Percentiles rank a stretch among this genome's conserved stretches.
These are phyloP conservation scores for Amanita subjunquillea DNA, from an alignment of 768 basidiomycete genomes.

Conservation along the genomic window DNA sequence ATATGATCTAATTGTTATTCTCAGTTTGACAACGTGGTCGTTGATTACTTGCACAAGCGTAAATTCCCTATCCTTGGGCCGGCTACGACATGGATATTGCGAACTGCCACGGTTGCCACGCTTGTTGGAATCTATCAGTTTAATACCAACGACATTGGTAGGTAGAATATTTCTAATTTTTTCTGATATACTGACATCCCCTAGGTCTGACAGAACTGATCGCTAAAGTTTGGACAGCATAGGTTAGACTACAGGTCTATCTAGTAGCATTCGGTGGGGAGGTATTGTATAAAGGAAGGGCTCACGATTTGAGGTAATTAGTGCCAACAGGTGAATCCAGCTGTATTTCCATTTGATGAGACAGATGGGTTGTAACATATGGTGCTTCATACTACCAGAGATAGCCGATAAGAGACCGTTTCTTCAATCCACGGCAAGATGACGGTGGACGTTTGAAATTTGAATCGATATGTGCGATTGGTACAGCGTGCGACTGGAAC, in stretches of 20 bases:
- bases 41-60: constrained; percentile 88
- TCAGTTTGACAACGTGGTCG: constrained; percentile 67
- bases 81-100: constrained; percentile 62
- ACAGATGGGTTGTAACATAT: too few species aligned
- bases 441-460: too few species aligned
- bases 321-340: too few species aligned
- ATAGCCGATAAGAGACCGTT: too few species aligned
- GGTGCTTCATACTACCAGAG: too few species aligned
- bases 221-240: constrained; percentile 76
- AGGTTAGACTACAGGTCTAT: background rate
- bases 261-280: too few species aligned
- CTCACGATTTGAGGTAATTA: too few species aligned
- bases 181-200: background rate
- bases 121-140: constrained; percentile 93
- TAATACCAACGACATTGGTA: constrained; percentile 97
- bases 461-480: too few species aligned
- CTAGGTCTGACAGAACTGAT: constrained; percentile 82
- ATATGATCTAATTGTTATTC: background rate
- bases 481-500: too few species aligned
- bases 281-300: too few species aligned
- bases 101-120: constrained; percentile 68
- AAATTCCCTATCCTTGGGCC: constrained; percentile 85
- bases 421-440: too few species aligned
- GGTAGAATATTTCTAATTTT: constrained; percentile 18
- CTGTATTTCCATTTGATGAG: too few species aligned